A percentile compares a stretch with the other conserved stretches of the same genome.
These are phyloP conservation scores for Gossypium mustelinum DNA, from an alignment of 345 rosid species.

Conservation along the genomic window DNA sequence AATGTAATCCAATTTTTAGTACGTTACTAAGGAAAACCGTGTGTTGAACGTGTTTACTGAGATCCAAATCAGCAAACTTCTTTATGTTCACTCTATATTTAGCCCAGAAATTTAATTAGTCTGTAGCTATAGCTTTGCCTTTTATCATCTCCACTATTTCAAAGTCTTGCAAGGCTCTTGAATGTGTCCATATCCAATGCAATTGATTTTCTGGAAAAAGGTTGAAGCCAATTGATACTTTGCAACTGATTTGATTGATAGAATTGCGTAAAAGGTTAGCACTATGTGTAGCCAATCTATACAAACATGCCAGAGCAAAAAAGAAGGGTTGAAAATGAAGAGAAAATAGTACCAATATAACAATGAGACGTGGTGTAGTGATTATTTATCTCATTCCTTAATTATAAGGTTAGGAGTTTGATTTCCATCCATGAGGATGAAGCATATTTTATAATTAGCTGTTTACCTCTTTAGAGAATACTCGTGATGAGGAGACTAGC, in stretches of 20 bases:
- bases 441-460: too few species aligned
- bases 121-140: background rate
- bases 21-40: too few species aligned
- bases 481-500: too few species aligned
- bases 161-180: background rate
- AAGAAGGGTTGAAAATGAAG: background rate
- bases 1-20: too few species aligned
- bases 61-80: background rate
- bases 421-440: too few species aligned
- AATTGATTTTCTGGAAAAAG: background rate
- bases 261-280: background rate
- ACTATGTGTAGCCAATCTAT: background rate
- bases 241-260: background rate
- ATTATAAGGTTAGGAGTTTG: too few species aligned
- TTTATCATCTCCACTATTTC: background rate
- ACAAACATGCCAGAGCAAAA: background rate
- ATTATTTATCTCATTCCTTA: too few species aligned
- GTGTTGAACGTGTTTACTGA: background rate
- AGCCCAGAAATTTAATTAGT: background rate
- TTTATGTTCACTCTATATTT: background rate
- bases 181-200: background rate
- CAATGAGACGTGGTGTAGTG: rapidly evolving
- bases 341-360: background rate
- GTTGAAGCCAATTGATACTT: background rate
- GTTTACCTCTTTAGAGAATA: too few species aligned